phyloP scores from a whole-genome alignment of 805 yeast genomes.

The Blastobotrys chiropterorum region DNA sequence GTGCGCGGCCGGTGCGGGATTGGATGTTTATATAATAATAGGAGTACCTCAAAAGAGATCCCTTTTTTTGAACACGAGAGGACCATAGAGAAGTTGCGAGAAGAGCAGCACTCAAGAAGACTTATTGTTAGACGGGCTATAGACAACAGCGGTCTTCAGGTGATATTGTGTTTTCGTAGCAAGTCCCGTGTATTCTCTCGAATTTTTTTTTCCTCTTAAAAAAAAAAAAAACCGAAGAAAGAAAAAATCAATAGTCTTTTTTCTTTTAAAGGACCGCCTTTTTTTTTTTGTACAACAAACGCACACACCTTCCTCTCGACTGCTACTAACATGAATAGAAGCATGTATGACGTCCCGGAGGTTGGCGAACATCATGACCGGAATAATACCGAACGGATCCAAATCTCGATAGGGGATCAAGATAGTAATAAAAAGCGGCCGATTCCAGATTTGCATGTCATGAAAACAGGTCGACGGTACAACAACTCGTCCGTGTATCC shows the following conservation, averaged over 20 bases:
- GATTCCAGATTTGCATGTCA: neutral
- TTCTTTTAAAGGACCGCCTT: neutral
- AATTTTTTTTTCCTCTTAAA: neutral
- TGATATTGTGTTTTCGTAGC: no score
- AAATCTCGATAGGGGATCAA: neutral
- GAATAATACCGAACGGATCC: neutral
- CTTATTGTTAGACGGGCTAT: no score
- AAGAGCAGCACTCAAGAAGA: no score
- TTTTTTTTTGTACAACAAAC: neutral
- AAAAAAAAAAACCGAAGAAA: no score
- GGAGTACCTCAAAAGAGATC: neutral
- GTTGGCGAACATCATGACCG: neutral
- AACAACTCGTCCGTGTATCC: constrained; percentile 22
- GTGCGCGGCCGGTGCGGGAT: neutral
- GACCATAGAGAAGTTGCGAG: no score
- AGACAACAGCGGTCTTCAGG: no score
- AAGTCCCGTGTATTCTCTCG: no score
- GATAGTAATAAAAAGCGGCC: neutral
- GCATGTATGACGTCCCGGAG: neutral
- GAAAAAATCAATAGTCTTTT: neutral
- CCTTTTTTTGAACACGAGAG: no score
- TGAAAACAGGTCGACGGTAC: neutral
- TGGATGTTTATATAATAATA: neutral
- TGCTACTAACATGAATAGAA: neutral
- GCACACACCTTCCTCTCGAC: no score